Evolutionary conservation across 108 stramenopile species (phyloP).

Genomic region (Fragilaria crotonensis): DNA sequence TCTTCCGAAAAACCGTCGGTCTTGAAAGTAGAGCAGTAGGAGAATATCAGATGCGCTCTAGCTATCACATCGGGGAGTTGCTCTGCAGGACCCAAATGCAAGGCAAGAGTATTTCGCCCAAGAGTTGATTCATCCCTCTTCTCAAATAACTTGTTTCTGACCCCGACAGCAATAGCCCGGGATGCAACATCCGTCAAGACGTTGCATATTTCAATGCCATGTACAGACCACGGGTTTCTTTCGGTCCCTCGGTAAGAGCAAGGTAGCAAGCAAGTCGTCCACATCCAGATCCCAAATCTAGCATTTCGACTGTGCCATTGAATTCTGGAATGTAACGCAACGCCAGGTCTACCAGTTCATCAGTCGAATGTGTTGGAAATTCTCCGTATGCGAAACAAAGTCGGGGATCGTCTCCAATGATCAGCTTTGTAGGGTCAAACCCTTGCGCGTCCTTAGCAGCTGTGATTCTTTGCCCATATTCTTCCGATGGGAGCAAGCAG

Average conservation of each 20-base stretch:
- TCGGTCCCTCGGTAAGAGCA: conserved; percentile 36
- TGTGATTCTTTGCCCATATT: conserved; percentile 24
- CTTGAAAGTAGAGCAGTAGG: conserved; percentile 58
- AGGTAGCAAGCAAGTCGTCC: conserved; percentile 55
- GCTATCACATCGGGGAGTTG: conserved; percentile 23
- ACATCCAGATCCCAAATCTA: conserved; percentile 74
- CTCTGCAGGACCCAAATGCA: conserved; percentile 29
- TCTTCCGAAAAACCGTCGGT: conserved; percentile 41
- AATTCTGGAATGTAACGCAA: conserved; percentile 10
- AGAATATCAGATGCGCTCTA: conserved; percentile 52
- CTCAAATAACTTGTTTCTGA: conserved; percentile 18
- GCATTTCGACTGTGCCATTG: conserved; percentile 15
- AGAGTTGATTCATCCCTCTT: background rate
- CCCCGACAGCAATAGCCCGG: conserved; percentile 20
- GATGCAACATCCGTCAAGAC: conserved; percentile 46
- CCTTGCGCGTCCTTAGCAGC: conserved; percentile 30
- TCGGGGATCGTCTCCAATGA: conserved; percentile 48
- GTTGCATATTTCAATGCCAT: conserved; percentile 61
- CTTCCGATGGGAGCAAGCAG: conserved; percentile 9
- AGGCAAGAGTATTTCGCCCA: background rate
- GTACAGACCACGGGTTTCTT: conserved; percentile 41
- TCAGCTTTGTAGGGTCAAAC: background rate
- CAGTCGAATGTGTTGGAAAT: conserved; percentile 67
- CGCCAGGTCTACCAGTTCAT: conserved; percentile 52
- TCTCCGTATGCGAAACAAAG: conserved; percentile 64